These are phyloP conservation scores for Pichia eremophila DNA, from an alignment of 805 yeast genomes.

Conservation along the genomic window DNA sequence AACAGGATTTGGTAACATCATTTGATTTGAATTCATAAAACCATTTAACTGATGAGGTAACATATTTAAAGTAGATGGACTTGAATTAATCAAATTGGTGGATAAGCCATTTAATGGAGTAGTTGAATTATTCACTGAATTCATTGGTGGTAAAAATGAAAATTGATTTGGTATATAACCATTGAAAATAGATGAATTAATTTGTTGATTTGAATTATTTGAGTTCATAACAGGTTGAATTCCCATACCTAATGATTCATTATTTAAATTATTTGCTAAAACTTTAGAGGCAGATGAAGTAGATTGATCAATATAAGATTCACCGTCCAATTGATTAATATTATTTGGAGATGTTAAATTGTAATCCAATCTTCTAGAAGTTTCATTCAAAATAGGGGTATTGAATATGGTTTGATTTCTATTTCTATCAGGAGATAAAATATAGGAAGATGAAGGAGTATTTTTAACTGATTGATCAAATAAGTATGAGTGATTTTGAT, in stretches of 20 bases:
- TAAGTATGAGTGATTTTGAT: slow-evolving; percentile 1
- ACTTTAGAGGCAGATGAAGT: slow-evolving; percentile 12
- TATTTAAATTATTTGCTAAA: slow-evolving; percentile 20
- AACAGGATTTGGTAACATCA: not conserved
- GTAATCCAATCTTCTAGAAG: slow-evolving; percentile 34
- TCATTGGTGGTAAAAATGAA: not conserved
- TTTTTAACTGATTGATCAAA: slow-evolving; percentile 6
- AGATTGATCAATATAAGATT: not conserved
- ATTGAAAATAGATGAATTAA: slow-evolving; percentile 1
- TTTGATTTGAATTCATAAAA: not conserved
- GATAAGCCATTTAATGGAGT: slow-evolving; percentile 3
- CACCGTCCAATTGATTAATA: not conserved
- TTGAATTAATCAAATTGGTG: not conserved
- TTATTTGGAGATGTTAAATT: slow-evolving; percentile 15
- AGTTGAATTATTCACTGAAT: not conserved
- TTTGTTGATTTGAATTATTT: not conserved
- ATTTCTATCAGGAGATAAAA: slow-evolving; percentile 8
- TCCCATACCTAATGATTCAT: slow-evolving; percentile 24
- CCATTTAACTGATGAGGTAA: slow-evolving; percentile 2
- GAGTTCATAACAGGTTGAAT: slow-evolving; percentile 5
- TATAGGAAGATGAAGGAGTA: slow-evolving; percentile 4
- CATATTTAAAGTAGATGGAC: slow-evolving; percentile 1
- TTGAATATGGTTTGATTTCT: slow-evolving; percentile 11
- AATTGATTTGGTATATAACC: slow-evolving; percentile 6
- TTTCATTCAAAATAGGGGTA: slow-evolving; percentile 23